phyloP scores from a whole-genome alignment of 805 yeast genomes.

The Barnettozyma vustinii region DNA sequence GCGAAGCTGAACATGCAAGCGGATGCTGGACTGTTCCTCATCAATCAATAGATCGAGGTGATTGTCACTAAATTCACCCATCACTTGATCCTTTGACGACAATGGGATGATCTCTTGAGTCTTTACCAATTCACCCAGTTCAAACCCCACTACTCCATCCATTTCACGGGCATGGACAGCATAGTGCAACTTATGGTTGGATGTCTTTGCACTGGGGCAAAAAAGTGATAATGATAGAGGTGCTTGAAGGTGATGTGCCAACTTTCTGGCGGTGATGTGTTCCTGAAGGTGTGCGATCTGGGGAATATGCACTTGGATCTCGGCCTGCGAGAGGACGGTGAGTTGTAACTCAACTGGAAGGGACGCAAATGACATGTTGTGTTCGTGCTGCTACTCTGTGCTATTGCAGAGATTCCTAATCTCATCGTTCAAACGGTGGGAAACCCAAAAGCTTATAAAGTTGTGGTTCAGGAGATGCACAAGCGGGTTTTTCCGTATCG shows the following conservation, averaged over 20 bases:
- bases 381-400: neutral
- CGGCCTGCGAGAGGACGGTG: slow-evolving; percentile 11
- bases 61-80: neutral
- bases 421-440: neutral
- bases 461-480: neutral
- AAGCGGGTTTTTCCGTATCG: neutral
- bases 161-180: neutral
- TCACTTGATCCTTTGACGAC: neutral
- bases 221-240: slow-evolving; percentile 5
- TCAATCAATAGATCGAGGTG: slow-evolving; percentile 15
- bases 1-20: slow-evolving; percentile 8
- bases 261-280: slow-evolving; percentile 1
- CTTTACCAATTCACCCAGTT: slow-evolving; percentile 1
- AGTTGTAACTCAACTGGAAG: slow-evolving; percentile 15
- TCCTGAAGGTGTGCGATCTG: neutral
- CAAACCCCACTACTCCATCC: neutral
- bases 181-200: slow-evolving; percentile 8
- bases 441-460: neutral
- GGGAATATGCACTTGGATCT: neutral
- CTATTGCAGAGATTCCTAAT: neutral
- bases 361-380: slow-evolving; percentile 1
- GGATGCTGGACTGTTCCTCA: slow-evolving; percentile 12
- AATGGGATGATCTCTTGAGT: slow-evolving; percentile 7
- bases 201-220: slow-evolving; percentile 7
- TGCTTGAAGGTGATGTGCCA: neutral